Evolutionary conservation across 2,329 filamentous ascomycete genomes (phyloP).

Genomic region (Alternaria sp.): DNA sequence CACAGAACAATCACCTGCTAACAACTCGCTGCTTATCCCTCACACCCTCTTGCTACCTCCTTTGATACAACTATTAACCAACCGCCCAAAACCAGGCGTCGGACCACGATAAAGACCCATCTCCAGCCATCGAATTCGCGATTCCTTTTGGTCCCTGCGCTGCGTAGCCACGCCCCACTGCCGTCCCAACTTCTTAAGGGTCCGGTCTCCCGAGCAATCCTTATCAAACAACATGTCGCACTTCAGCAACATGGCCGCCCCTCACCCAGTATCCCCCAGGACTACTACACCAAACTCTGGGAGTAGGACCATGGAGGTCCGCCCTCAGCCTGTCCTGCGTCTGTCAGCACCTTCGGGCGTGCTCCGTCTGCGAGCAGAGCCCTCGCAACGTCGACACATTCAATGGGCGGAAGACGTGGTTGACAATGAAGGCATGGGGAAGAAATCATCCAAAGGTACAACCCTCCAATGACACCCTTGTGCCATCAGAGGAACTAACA

Average conservation of each 20-base stretch:
- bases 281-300: constrained; percentile 31
- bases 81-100: constrained; percentile 9
- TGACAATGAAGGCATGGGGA: constrained; percentile 93
- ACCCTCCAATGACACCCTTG: not conserved
- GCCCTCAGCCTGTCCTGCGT: constrained; percentile 44
- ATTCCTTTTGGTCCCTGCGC: constrained; percentile 26
- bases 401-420: constrained; percentile 93
- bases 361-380: constrained; percentile 54
- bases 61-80: constrained; percentile 15
- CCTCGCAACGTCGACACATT: constrained; percentile 68
- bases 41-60: constrained; percentile 16
- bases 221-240: constrained; percentile 77
- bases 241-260: constrained; percentile 33
- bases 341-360: constrained; percentile 48
- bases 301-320: constrained; percentile 37
- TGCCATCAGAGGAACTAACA: not conserved
- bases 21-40: constrained; percentile 31
- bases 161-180: constrained; percentile 26
- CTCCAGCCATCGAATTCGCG: constrained; percentile 10
- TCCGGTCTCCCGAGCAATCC: constrained; percentile 76
- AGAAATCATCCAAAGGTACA: constrained; percentile 91
- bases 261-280: constrained; percentile 28
- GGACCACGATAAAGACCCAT: constrained; percentile 15
- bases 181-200: constrained; percentile 18
- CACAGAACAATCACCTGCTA: constrained; percentile 29